These are phyloP conservation scores for Aspergillus amoenus DNA, from an alignment of 2,329 filamentous ascomycete species.

Conservation along the genomic window DNA sequence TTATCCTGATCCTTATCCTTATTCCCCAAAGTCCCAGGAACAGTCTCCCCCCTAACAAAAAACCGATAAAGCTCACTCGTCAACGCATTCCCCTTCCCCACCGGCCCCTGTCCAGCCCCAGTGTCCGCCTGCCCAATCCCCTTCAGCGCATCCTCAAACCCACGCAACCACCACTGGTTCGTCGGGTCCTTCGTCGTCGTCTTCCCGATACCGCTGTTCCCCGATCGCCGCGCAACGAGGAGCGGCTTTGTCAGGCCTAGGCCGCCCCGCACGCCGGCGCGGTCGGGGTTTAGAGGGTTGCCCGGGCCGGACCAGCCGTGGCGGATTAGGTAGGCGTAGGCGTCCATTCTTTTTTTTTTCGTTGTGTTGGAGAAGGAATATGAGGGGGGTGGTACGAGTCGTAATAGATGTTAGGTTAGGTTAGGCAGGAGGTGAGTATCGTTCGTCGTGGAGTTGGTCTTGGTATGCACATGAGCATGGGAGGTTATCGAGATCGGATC, in stretches of 20 bases:
- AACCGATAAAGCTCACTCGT: slow-evolving; percentile 68
- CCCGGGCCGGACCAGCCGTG: slow-evolving; percentile 91
- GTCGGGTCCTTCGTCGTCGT: slow-evolving; percentile 62
- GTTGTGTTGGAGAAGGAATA: too few species aligned
- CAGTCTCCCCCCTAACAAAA: slow-evolving; percentile 78
- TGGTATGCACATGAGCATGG: not conserved
- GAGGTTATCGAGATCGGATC: not conserved
- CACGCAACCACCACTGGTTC: slow-evolving; percentile 97
- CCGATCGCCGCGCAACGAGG: slow-evolving; percentile 77
- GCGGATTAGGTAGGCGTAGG: slow-evolving; percentile 74
- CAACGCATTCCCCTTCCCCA: slow-evolving; percentile 45
- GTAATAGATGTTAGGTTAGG: too few species aligned
- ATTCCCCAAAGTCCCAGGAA: slow-evolving; percentile 64
- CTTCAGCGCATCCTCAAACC: slow-evolving; percentile 87
- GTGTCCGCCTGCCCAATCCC: slow-evolving; percentile 63
- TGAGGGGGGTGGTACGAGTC: too few species aligned
- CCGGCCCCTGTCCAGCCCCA: slow-evolving; percentile 51
- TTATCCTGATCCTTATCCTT: slow-evolving; percentile 22
- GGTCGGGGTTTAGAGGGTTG: slow-evolving; percentile 75
- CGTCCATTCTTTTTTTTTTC: slow-evolving; percentile 63
- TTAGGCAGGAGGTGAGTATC: not conserved
- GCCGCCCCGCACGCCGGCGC: slow-evolving; percentile 54
- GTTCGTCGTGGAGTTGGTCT: not conserved
- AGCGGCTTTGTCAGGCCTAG: slow-evolving; percentile 81
- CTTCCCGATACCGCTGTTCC: slow-evolving; percentile 78